Evolutionary conservation across 2,329 filamentous ascomycete genomes (phyloP), one percentile per base, ranked within the genome.

Genomic region (Cryoendolithus antarcticus): DNA sequence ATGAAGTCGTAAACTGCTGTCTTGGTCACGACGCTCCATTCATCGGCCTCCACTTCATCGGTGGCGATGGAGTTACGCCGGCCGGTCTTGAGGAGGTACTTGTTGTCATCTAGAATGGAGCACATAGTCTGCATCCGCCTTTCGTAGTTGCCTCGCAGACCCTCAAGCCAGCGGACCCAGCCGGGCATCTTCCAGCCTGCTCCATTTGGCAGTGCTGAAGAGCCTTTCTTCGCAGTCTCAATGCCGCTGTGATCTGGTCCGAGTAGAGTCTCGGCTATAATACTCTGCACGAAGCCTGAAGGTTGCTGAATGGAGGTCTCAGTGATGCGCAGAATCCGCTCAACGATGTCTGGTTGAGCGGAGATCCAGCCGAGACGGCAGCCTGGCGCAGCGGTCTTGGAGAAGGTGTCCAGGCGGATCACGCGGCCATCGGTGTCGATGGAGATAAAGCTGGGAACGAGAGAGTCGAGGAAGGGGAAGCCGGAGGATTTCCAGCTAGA

Each of bases 341-440:
- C 84, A 34, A 86, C 70, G 34, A 95, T 65, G 1, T 66, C 76
- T 1, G 86, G 86, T 54, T 93, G 82, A 0, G 82, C 79, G 0
- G 88, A 93, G 47, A 94, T 78, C 85, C 86, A 95, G 31, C 89
- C 89, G 1, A 95, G 66, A 24, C 89, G 78, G 55, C 84, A 93
- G 2, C 89, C 89, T 0, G 89, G 89, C 0, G 86, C 86, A 11
- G 94, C 73, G 0, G 85, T 93, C 64, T 96, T 95, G 54, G 83
- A 91, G 60, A 95, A 95, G 1, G 88, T 94, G 59, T 95, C 89
- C 3, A 95, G 71, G 34, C 88, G 80, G 42, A 95, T 72, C 33
- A 95, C 88, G 30, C 88, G 80, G 42, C 89, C 89, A 51, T 94
- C 82, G 13, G 74, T 73, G 56, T 95, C 89, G 40, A 95, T 59